Evolutionary conservation across 1,139 yeast genomes (phyloP).

Genomic region (Candida anutae): DNA sequence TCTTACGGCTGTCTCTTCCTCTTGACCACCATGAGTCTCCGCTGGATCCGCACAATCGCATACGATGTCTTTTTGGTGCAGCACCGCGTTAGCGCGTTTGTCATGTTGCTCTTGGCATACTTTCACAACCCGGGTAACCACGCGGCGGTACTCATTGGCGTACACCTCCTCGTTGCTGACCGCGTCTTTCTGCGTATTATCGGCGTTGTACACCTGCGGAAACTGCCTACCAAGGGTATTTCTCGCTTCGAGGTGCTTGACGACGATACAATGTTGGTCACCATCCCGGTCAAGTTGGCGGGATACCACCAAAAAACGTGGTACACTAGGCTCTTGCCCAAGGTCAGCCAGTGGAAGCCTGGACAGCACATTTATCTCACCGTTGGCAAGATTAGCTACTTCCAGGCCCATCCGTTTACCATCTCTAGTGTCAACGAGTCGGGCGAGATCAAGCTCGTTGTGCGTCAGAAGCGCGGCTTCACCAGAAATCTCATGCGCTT

Average conservation of each 20-base stretch:
- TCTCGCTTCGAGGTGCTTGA: conserved; percentile 35
- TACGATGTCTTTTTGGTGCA: conserved; percentile 39
- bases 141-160: conserved; percentile 32
- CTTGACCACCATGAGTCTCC: conserved; percentile 31
- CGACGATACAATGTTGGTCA: conserved; percentile 32
- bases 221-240: conserved; percentile 32
- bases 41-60: conserved; percentile 29
- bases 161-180: conserved; percentile 40
- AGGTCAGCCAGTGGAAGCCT: conserved; percentile 36
- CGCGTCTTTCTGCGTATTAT: conserved; percentile 26
- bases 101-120: conserved; percentile 37
- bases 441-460: conserved; percentile 31
- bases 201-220: conserved; percentile 23
- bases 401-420: conserved; percentile 45
- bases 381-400: conserved; percentile 26
- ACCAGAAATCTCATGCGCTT: conserved; percentile 28
- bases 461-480: conserved; percentile 36
- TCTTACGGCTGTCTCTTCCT: conserved; percentile 31
- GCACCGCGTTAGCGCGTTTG: conserved; percentile 34
- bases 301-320: conserved; percentile 15
- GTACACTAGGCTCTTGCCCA: conserved; percentile 27
- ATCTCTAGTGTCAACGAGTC: conserved; percentile 31
- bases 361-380: conserved; percentile 41
- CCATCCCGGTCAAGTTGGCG: conserved; percentile 24
- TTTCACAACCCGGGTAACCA: conserved; percentile 34